Base-by-base conservation (phyloP, 352 stramenopile species). In the Pythium inflatum region DNA sequence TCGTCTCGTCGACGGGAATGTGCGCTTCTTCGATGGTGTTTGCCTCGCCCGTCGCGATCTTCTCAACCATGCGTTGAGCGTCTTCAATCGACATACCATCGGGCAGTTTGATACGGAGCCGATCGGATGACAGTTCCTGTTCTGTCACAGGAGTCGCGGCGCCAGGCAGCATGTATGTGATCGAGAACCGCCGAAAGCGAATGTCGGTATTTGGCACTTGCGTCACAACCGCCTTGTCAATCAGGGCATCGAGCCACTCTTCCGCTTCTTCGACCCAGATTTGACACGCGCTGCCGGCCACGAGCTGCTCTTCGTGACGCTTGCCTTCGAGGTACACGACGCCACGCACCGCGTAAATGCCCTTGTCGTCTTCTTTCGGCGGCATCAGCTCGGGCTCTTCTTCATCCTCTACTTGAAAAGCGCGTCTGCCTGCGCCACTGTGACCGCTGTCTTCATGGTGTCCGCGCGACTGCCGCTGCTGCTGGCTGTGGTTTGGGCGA, bases 241-340 rank as follows among this genome's bases (percentile, higher is more conserved):
- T 85, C 45, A 93, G 64, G 20, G 84, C 88, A 43, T 90, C 77
- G 22, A 91, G 68, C 88, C 88, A 95, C 55, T 90, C 76, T 31
- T 95, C 88, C 3, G 70, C 53, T 0, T 89, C 81, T 24, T 95
- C 88, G 25, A 91, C 73, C 88, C 88, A 95, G 40, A 95, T 83
- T 72, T 95, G 81, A 48, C 87, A 95, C 16, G 82, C 79, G 22
- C 83, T 91, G n/a, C 85, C 85, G 8, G 69, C 79, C 49, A 87
- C 74, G 4, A 95, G 69, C 54, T 92, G 87, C 27, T 69, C 51
- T 43, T 90, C 84, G 58, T 95, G 87, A 34, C 83, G 85, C 56
- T 90, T 91, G 41, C 86, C 88, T 70, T 94, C 88, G 30, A 95
- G 69, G 54, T 92, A 95, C 28, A 95, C 88, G n/a, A 75, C 54